Evolutionary conservation across 169 alveolate species (phyloP), one percentile per base, ranked within the genome.

Genomic region (Cryptosporidium sp.): DNA sequence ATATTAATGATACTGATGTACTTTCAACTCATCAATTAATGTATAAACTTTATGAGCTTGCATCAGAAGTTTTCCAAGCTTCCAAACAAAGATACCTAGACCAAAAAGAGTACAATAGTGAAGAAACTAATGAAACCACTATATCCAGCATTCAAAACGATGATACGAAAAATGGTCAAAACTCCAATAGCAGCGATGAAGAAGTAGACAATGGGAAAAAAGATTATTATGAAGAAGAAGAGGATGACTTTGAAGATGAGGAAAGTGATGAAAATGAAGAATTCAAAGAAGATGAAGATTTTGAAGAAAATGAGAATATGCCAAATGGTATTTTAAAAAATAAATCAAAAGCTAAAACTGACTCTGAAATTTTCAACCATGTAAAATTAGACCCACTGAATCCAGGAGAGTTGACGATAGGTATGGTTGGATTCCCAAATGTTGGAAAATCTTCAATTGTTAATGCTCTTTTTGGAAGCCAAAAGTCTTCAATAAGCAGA

Each of bases 401-500:
- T 26, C 89, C 89, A 26, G 89, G 89, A 31, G 75, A 80, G 29
- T 31, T 44, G 51, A 94, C 95, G 62, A 96, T 98, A 23, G 99
- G 99, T 21, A 95, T 96, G 94, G 98, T 98, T 9, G 99, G 99
- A n/a, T 98, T 95, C 92, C 99, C 99, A 18, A 98, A 98, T 92
- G 99, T 98, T n/a, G 99, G 99, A 37, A 98, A 98, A 93, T 96
- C 99, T 53, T 97, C 99, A 26, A 96, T 98, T 52, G 98, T 98
- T 62, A 98, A 98, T 89, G 98, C 98, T n/a, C 94, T 98, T 52
- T 91, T 97, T 93, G 97, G 97, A 29, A 92, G 86, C 51, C 98
- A 98, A 87, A 95, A 95, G 89, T 99, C 97, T 0, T 97, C 98
- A 33, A 99, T 98, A 16, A 98, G 99, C 44, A 89, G 96, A 44